Percentiles rank a stretch among this genome's conserved stretches.
Conservation (phyloP, 495 filamentous ascomycete genomes). For the Venustampulla echinocandica region DNA sequence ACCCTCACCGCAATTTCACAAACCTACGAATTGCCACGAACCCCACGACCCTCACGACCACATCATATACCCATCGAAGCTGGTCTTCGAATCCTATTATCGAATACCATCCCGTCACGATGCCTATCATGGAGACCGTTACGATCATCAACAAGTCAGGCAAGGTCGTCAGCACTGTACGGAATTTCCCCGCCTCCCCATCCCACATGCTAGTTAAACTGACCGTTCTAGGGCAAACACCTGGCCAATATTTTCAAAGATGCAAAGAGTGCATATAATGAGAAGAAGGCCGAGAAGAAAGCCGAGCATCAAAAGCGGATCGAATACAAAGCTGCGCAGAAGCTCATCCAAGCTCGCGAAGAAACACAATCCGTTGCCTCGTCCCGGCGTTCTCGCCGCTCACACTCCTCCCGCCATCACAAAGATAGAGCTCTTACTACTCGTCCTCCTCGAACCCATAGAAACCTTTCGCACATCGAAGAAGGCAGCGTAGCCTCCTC, state of each 20-base stretch:
- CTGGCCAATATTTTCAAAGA: conserved; percentile 80
- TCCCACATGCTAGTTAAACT: neutral
- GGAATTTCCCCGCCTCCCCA: conserved; percentile 26
- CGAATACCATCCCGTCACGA: conserved; percentile 24
- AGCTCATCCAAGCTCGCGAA: conserved; percentile 16
- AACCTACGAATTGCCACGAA: too few relatives aligned
- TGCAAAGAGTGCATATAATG: conserved; percentile 74
- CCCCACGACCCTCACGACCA: neutral
- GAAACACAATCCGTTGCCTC: conserved; percentile 34
- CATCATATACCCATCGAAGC: conserved; percentile 12
- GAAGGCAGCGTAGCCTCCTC: conserved; percentile 21
- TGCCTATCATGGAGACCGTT: conserved; percentile 58
- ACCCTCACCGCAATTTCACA: conserved; percentile 6
- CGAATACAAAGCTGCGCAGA: conserved; percentile 22
- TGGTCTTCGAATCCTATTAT: conserved; percentile 14
- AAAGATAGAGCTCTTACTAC: conserved; percentile 9
- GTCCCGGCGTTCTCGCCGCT: conserved; percentile 27
- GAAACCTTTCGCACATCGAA: conserved; percentile 11
- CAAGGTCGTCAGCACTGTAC: conserved; percentile 84
- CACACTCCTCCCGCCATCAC: conserved; percentile 9
- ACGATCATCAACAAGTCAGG: conserved; percentile 88
- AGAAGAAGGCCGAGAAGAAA: conserved; percentile 69
- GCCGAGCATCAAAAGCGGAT: conserved; percentile 51
- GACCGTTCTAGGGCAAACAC: conserved; percentile 63
- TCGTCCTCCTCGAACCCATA: conserved; percentile 17